Base-by-base conservation (phyloP, 495 filamentous ascomycete genomes). In the Melanomma pulvis-pyrius region DNA sequence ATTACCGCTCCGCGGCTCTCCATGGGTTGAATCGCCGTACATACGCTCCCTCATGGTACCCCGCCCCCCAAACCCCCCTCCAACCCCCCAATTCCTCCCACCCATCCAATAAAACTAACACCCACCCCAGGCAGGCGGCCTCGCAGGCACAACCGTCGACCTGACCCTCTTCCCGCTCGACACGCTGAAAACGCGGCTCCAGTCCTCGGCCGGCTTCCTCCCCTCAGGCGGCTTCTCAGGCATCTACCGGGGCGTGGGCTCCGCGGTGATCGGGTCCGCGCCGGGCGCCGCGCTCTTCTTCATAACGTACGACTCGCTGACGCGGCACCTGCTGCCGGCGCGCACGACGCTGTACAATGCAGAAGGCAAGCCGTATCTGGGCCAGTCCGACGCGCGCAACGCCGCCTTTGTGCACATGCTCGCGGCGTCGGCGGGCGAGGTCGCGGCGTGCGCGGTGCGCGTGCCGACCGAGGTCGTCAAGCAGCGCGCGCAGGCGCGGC, bases 251-350 rank as follows among this genome's bases (percentile, higher is more conserved):
- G 88, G 90, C 72, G 80, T 92, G 15, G 88, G 88, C 30, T 83
- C 80, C 41, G 88, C 87, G 4, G 75, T 92, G 30, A 86, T 97
- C 70, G 94, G 94, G n/a, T 96, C 92, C 36, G 96, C 96, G 0
- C 94, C 94, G 6, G 92, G 92, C n/a, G 94, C 94, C 6, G 93
- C 94, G 46, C 91, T 96, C 68, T 98, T 98, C 85, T 98, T 98
- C 85, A 90, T 92, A 74, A 96, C 92, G 61, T 98, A 98, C 80
- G 94, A 98, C 74, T 80, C 84, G 54, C 81, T 89, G 46, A 98
- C 97, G 74, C 68, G 68, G 17, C 2, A 32, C 22, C 57, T 72
- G 34, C 47, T 65, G 15, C 21, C 46, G 1, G n/a, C 44, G 34
- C 26, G 7, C 6, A 41, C 46, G 17, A 51, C 52, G 6, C 25